Evolutionary conservation across 2,329 filamentous ascomycete genomes (phyloP), one percentile per base, ranked within the genome.

Genomic region (Dactylellina drechsleri): DNA sequence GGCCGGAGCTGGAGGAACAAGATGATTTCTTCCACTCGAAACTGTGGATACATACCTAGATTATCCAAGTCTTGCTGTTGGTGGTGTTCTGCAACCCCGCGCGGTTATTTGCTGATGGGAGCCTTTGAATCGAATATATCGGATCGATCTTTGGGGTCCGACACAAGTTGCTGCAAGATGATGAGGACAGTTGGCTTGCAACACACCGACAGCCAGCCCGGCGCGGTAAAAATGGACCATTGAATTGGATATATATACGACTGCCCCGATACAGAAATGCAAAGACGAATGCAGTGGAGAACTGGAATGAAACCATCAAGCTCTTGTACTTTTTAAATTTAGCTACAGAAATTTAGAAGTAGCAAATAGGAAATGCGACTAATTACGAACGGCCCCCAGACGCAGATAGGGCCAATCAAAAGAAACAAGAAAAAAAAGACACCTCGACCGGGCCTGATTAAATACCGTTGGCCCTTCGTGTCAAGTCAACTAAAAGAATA

Each of bases 381-480:
- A 56, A 45, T 52, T 20, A 67, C 64, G 23, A 15, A 23, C 43
- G 1, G 50, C 49, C 49, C 26, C 26, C 26, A 3, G 41, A 49
- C 10, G n/a, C 18, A 43, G 20, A 60, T 47, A 54, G 49, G 28
- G 13, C 15, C 26, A 47, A 70, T 28, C 26, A 28, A 28, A 28
- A 28, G 26, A 28, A 28, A 28, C 26, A 28, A 66, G 41, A 64
- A 64, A 20, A 52, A 36, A 4, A 43, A 57, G 23, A 60, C 40
- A 59, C 45, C 57, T 53, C 4, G 23, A 8, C 50, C 56, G 2
- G 57, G n/a, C 18, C 57, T 15, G n/a, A 61, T 41, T 66, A 67
- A 58, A 60, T 74, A 66, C 68, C 66, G 52, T 61, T 52, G 49
- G 41, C 43, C 62, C 20, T 20, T 23, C 16, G 26, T 36, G n/a